phyloP scores from a whole-genome alignment of 371 early-diverging fungal species.

The Dentiscutata heterogama region DNA sequence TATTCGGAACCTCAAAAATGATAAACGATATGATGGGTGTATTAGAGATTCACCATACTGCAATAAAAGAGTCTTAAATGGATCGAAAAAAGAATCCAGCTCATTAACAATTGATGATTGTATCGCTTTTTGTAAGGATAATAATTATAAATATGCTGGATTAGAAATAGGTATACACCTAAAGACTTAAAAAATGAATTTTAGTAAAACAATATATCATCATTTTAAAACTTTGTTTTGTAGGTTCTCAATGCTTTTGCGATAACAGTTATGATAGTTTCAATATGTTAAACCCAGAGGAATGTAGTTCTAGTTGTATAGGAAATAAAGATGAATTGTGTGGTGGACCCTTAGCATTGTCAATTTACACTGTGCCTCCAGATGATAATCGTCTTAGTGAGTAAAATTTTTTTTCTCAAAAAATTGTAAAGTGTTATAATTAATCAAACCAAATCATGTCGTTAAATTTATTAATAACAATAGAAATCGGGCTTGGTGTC shows the following conservation, averaged over 20 bases:
- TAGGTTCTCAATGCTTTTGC: not conserved
- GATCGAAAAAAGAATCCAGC: not conserved
- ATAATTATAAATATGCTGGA: slow-evolving; percentile 12
- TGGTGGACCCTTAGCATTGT: not conserved
- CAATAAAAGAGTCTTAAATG: not conserved
- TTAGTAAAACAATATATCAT: too few species aligned
- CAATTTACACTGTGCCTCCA: not conserved
- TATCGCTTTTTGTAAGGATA: not conserved
- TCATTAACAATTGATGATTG: not conserved
- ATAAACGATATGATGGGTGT: not conserved
- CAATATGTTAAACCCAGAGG: not conserved
- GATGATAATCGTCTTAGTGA: too few species aligned
- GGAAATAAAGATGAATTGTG: slow-evolving; percentile 17
- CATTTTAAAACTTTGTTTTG: too few species aligned
- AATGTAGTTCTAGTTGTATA: slow-evolving; percentile 34
- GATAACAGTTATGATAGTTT: not conserved
- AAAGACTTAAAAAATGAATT: too few species aligned
- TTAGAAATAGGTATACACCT: not conserved
- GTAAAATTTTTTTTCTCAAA: too few species aligned
- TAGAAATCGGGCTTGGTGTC: too few species aligned
- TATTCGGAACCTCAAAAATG: not conserved
- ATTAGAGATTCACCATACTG: not conserved
- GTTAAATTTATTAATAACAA: too few species aligned
- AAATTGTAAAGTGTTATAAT: too few species aligned
- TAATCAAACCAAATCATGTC: too few species aligned